Evolutionary conservation across 129 eudicot genomes (phyloP).

Genomic region (Smallanthus sonchifolius): DNA sequence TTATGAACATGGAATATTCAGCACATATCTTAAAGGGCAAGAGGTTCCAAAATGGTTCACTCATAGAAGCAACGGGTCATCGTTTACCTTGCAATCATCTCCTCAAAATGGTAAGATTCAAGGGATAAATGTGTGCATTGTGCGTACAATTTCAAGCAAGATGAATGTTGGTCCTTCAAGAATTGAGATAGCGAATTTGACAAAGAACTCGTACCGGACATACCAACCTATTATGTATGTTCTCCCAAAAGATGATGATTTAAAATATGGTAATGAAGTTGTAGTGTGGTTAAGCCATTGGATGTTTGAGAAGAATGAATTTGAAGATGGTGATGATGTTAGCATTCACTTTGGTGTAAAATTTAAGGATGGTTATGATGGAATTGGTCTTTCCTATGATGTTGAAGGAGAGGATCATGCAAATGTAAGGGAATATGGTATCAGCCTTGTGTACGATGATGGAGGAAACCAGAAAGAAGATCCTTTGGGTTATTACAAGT

Average conservation of each 20-base stretch:
- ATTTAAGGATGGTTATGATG: background rate
- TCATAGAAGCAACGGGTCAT: background rate
- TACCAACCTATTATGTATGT: background rate
- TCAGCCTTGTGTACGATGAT: background rate
- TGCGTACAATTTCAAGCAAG: background rate
- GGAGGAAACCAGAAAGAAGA: background rate
- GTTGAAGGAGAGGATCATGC: background rate
- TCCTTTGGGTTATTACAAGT: background rate
- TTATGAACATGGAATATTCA: conserved; percentile 26
- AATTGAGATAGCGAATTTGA: background rate
- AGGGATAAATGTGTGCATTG: conserved; percentile 23
- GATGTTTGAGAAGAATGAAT: conserved; percentile 5
- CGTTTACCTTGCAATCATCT: conserved; percentile 12
- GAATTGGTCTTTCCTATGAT: no score
- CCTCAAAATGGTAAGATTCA: background rate
- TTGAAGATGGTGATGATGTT: conserved; percentile 21
- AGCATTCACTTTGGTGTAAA: background rate
- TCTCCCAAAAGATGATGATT: background rate
- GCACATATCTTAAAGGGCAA: conserved; percentile 22
- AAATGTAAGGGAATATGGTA: background rate
- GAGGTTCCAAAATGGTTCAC: conserved; percentile 18
- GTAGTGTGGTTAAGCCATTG: background rate
- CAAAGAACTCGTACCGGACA: background rate
- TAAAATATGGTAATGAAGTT: background rate
- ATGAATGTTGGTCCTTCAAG: background rate